Evolutionary conservation across 2,329 filamentous ascomycete genomes (phyloP).

Genomic region (Penicillium crustosum): DNA sequence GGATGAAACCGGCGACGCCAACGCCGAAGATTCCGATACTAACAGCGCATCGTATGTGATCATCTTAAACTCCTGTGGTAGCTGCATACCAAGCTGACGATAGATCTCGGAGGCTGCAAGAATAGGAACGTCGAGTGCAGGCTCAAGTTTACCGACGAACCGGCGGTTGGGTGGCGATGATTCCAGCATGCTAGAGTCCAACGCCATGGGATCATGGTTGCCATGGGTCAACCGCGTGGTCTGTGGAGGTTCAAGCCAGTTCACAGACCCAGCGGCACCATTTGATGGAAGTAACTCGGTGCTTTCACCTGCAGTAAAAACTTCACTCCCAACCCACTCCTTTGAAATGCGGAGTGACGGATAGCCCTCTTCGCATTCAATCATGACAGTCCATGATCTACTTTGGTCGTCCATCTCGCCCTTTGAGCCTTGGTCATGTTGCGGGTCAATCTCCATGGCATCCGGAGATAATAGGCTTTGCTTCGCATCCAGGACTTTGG

Average conservation of each 20-base stretch:
- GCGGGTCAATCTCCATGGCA: constrained; percentile 36
- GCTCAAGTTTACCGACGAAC: constrained; percentile 46
- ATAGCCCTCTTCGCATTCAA: constrained; percentile 48
- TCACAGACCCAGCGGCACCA: constrained; percentile 31
- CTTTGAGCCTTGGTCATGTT: constrained; percentile 20
- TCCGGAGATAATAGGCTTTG: constrained; percentile 27
- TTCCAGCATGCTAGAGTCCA: constrained; percentile 40
- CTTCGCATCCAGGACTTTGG: constrained; percentile 36
- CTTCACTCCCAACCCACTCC: constrained; percentile 43
- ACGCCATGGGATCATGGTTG: constrained; percentile 37
- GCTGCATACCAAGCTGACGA: constrained; percentile 39
- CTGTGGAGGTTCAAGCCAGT: constrained; percentile 42
- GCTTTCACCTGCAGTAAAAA: constrained; percentile 32
- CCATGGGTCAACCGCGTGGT: constrained; percentile 35
- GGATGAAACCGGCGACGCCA: constrained; percentile 23
- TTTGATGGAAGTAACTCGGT: constrained; percentile 25
- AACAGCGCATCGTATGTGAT: constrained; percentile 42
- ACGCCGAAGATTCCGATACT: constrained; percentile 33
- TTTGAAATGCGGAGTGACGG: constrained; percentile 47
- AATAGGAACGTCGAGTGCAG: constrained; percentile 45
- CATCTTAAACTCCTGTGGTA: constrained; percentile 43
- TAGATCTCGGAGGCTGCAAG: constrained; percentile 44
- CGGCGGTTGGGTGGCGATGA: constrained; percentile 44
- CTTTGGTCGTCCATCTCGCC: constrained; percentile 20
- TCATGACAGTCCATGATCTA: constrained; percentile 38